These are phyloP conservation scores for Telopea speciosissima DNA, from an alignment of 177 flowering plant genomes.

Conservation along the genomic window DNA sequence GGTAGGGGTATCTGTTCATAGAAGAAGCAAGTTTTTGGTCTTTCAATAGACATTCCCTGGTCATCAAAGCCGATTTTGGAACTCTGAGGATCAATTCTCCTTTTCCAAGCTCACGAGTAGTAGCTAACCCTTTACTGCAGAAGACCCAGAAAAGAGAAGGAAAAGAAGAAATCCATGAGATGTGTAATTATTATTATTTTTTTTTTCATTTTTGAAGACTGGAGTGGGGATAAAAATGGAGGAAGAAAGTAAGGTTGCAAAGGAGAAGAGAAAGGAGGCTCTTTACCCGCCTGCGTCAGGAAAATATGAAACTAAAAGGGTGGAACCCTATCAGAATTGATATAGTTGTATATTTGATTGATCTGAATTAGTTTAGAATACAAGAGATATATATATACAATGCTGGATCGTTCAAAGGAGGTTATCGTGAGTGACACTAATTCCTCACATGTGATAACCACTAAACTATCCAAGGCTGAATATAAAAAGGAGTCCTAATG, in stretches of 20 bases:
- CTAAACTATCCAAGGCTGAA: no score
- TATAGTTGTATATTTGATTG: no score
- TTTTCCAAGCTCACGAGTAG: constrained; percentile 51
- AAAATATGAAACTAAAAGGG: constrained; percentile 55
- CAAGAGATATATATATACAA: no score
- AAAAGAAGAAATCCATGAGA: constrained; percentile 4
- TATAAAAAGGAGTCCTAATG: no score
- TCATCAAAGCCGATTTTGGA: constrained; percentile 63
- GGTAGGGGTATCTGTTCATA: constrained; percentile 31
- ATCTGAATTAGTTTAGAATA: no score
- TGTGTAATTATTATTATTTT: not conserved
- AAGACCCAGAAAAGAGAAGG: not conserved
- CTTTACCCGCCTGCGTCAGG: constrained; percentile 75
- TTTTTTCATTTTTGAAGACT: not conserved
- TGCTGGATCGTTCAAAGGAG: no score
- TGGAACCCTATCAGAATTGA: no score
- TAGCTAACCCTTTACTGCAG: constrained; percentile 81
- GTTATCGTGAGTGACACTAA: no score
- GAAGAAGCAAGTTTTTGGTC: constrained; percentile 39
- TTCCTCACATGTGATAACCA: no score
- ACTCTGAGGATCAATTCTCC: constrained; percentile 75
- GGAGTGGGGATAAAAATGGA: not conserved
- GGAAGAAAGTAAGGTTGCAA: no score
- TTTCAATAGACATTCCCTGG: constrained; percentile 33
- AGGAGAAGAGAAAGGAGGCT: no score